Evolutionary conservation across 208 protist species (phyloP).

Genomic region (Angomonas deanei): DNA sequence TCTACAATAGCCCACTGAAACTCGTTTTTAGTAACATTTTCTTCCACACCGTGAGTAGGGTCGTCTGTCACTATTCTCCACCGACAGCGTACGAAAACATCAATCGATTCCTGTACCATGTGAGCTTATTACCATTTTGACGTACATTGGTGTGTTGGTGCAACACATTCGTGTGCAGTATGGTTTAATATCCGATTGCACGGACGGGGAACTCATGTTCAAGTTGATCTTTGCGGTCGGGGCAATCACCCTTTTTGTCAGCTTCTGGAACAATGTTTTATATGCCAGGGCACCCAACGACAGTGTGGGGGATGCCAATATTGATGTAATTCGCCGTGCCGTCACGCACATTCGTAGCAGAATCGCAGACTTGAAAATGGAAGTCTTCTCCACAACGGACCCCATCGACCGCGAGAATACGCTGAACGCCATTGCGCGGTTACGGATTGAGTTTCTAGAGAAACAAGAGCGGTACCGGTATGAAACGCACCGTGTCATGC

Average conservation of each 20-base stretch:
- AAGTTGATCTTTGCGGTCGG: conserved; percentile 18
- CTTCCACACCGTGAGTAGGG: conserved; percentile 32
- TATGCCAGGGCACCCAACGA: conserved; percentile 24
- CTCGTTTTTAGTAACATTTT: conserved; percentile 29
- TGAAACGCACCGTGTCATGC: conserved; percentile 43
- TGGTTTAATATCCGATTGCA: conserved; percentile 38
- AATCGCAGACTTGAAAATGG: conserved; percentile 55
- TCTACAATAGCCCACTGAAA: conserved; percentile 43
- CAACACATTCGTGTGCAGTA: conserved; percentile 36
- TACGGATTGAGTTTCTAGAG: conserved; percentile 69
- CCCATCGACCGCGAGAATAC: conserved; percentile 45
- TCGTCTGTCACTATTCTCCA: conserved; percentile 14
- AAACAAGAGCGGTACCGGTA: conserved; percentile 67
- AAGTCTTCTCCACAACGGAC: conserved; percentile 40
- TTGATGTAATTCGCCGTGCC: conserved; percentile 53
- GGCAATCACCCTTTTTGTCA: conserved; percentile 29
- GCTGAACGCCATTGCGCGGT: conserved; percentile 56
- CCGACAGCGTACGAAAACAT: conserved; percentile 62
- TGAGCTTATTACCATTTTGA: conserved; percentile 21
- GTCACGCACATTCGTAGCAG: conserved; percentile 54
- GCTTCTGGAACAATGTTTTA: conserved; percentile 56
- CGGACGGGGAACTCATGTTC: conserved; percentile 44
- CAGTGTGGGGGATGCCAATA: conserved; percentile 38
- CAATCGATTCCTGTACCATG: conserved; percentile 39
- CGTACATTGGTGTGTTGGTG: conserved; percentile 24